Base-by-base conservation (phyloP, 2,329 filamentous ascomycete species). In the Calonectria multiphialidica region DNA sequence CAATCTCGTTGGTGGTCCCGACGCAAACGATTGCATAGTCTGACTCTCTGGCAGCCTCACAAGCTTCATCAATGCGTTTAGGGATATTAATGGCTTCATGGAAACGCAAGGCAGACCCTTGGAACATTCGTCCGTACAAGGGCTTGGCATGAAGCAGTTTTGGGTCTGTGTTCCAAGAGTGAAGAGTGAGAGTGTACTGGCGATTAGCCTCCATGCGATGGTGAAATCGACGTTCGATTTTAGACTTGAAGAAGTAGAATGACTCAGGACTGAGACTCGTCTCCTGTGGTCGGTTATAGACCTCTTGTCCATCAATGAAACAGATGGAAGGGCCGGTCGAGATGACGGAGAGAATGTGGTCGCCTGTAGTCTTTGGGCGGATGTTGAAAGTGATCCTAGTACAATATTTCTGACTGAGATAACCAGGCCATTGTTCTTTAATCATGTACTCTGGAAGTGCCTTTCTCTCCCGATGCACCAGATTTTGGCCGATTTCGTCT, bases 1-100 rank as follows among this genome's bases (percentile, higher is more conserved):
- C 16, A 59, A 85, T 90, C 92, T 93, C 2, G 93, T 83, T 10
- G 90, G 92, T 47, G 93, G 65, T 72, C 4, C 70, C 70, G 6
- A 65, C 59, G 35, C 55, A 72, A 13, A 72, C 59, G 5, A 72
- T 18, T 6, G 70, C 70, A 18, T 57, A 53, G 21, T 72, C 70
- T 1, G 35, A 42, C 30, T 64, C 49, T 6, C 25, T 18, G 5
- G 70, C 70, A 1, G 28, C 28, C 15, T 28, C n/a, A 16, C 44
- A 42, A 10, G 70, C 55, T 13, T 66, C 42, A 1, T 30, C 28
- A 5, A 66, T 33, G 40, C 62, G 44, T 9, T 45, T 40, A 2
- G 44, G 47, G 5, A 72, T 9, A 15, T 70, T 45, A 2, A 74
- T 67, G 12, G 49, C 33, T 13, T 74, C 72, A 23, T 62, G 62